Percentiles rank a stretch among this genome's conserved stretches.
These are phyloP conservation scores for Verticillium albo-atrum DNA, from an alignment of 2,329 filamentous ascomycete genomes.

Conservation along the genomic window DNA sequence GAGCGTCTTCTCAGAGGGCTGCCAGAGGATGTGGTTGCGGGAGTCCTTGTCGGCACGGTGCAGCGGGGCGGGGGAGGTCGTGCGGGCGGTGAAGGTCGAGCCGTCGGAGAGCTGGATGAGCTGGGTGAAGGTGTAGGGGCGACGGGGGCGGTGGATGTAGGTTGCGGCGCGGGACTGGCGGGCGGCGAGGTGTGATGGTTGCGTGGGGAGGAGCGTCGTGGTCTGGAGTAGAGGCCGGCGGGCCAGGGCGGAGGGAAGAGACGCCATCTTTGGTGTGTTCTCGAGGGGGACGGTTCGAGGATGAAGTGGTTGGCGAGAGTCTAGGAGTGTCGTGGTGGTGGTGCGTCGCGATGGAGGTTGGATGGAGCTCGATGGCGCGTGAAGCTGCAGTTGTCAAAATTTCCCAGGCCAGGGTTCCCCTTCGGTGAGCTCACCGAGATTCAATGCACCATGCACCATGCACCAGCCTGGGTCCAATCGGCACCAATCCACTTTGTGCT, in stretches of 20 bases:
- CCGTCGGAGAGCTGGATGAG: constrained; percentile 90
- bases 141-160: constrained; percentile 79
- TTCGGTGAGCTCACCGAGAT: constrained; percentile 13
- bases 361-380: constrained; percentile 6
- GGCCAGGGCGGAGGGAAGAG: background rate
- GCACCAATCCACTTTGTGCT: background rate
- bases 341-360: constrained; percentile 5
- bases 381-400: constrained; percentile 5
- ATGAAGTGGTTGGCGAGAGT: background rate
- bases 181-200: constrained; percentile 19
- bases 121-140: constrained; percentile 97
- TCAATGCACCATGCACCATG: background rate
- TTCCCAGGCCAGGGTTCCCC: constrained; percentile 8
- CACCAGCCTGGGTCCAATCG: too few species aligned
- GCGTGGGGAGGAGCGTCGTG: constrained; percentile 7
- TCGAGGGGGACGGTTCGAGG: background rate
- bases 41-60: constrained; percentile 71
- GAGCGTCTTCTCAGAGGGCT: constrained; percentile 75
- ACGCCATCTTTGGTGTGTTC: background rate
- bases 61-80: constrained; percentile 63
- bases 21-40: constrained; percentile 87
- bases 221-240: background rate
- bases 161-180: constrained; percentile 74
- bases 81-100: constrained; percentile 74
- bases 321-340: background rate